A percentile compares a stretch with the other conserved stretches of the same genome.
Conservation (phyloP, 306 rosid species). For the Abrus precatorius region DNA sequence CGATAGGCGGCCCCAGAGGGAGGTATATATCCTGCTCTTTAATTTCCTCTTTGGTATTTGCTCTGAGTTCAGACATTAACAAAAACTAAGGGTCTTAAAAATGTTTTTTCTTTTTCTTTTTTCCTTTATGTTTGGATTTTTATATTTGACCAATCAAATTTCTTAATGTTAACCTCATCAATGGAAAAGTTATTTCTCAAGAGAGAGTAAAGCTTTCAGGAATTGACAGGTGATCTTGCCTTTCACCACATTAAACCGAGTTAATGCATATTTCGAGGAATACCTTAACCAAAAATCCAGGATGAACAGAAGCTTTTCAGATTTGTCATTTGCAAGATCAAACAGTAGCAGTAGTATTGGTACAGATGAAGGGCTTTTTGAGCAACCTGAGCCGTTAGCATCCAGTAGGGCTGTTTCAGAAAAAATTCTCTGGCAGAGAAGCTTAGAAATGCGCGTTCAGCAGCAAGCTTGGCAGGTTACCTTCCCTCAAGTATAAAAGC, state of each 20-base stretch:
- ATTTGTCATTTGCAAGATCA: slow-evolving; percentile 67
- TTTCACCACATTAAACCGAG: slow-evolving; percentile 63
- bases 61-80: slow-evolving; percentile 18
- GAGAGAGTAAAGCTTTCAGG: slow-evolving; percentile 49
- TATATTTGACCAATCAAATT: not conserved
- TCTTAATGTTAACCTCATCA: slow-evolving; percentile 13
- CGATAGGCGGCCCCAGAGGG: slow-evolving; percentile 90
- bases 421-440: slow-evolving; percentile 66
- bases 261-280: slow-evolving; percentile 70
- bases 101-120: not conserved
- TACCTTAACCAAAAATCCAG: slow-evolving; percentile 69
- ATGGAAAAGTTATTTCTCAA: slow-evolving; percentile 28
- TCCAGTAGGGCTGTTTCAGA: slow-evolving; percentile 71
- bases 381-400: slow-evolving; percentile 76
- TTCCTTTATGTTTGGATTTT: slow-evolving; percentile 4
- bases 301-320: slow-evolving; percentile 61
- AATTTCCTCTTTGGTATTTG: not conserved
- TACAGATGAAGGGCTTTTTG: slow-evolving; percentile 89
- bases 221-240: slow-evolving; percentile 81
- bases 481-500: slow-evolving; percentile 40
- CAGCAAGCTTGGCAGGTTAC: slow-evolving; percentile 91
- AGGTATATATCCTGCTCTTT: slow-evolving; percentile 59
- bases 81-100: slow-evolving; percentile 23
- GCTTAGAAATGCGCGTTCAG: slow-evolving; percentile 71
- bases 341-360: slow-evolving; percentile 75